Base-by-base conservation (phyloP, 441 rosid genomes). In the Populus hybrid region DNA sequence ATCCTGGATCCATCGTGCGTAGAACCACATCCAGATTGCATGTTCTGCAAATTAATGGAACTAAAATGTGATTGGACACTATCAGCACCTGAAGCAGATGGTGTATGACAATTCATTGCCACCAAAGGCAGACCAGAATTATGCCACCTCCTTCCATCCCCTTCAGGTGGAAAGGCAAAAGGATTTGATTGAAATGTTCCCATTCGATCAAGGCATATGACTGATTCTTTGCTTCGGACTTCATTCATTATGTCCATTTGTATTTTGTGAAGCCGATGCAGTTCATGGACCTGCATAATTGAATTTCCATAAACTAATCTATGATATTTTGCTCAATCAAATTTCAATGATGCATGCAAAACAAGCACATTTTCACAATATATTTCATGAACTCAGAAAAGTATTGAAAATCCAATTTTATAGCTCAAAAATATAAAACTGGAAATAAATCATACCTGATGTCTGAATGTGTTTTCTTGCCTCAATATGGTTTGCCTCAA, bases 161-260 rank as follows among this genome's bases (percentile, higher is more conserved):
- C 83, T 28, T 68, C 35, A 21, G 63, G 74, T 7, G 77, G 69
- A 42, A 82, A 78, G 61, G 89, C 71, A 69, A 69, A 79, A 24
- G 78, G 63, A 77, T 78, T 78, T 6, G 84, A 82, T 30, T 72
- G 77, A 2, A 69, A 78, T 50, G 76, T 40, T 57, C 71, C 81
- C n/a, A 50, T 72, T 53, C 70, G 80, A 70, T 68, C 74, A 75
- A 79, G 68, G 65, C 82, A 85, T 46, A 73, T 75, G 40, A 69
- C 72, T 20, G 85, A 70, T 72, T 89, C 90, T 81, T 81, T 85
- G 81, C 82, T 86, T 83, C 84, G 86, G 70, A 87, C 63, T 82
- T 89, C 91, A 82, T 87, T 89, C 97, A 92, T 92, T 91, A 92
- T 83, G 70, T 88, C 90, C 69, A 65, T 83, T 32, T 92, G 97